These are phyloP conservation scores for Floccularia luteovirens DNA, from an alignment of 768 basidiomycete species.

Conservation along the genomic window DNA sequence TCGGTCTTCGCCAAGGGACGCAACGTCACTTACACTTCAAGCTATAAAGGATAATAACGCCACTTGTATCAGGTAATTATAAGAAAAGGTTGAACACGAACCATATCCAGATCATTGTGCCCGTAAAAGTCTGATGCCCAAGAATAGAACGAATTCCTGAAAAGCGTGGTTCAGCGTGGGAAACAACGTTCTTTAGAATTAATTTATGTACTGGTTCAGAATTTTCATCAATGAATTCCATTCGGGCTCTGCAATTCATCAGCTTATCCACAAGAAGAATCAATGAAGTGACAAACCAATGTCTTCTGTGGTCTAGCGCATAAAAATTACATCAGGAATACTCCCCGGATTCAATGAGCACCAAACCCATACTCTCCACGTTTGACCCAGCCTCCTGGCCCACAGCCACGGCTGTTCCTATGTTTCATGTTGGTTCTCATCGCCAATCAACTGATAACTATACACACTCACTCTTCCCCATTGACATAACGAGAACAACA, in stretches of 20 bases:
- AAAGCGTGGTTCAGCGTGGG: conserved; percentile 3
- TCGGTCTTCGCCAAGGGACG: too few species aligned
- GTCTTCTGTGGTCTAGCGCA: conserved; percentile 38
- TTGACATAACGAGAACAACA: conserved; percentile 57
- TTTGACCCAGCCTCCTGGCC: conserved; percentile 52
- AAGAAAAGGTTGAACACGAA: conserved; percentile 15
- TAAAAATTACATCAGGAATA: background rate
- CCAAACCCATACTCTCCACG: conserved; percentile 55
- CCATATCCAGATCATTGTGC: conserved; percentile 65
- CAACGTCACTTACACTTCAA: conserved; percentile 53
- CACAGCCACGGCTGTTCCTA: conserved; percentile 60
- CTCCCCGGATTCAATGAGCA: background rate
- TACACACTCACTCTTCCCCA: conserved; percentile 51
- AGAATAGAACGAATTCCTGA: conserved; percentile 57
- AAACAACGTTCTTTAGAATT: background rate
- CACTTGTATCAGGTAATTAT: background rate
- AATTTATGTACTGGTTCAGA: conserved; percentile 38
- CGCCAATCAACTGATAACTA: conserved; percentile 2
- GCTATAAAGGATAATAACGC: conserved; percentile 20
- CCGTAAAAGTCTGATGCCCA: conserved; percentile 63
- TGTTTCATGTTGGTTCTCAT: background rate
- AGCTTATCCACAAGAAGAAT: background rate
- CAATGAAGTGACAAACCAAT: conserved; percentile 23
- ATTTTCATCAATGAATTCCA: conserved; percentile 48
- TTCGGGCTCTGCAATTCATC: conserved; percentile 21